phyloP scores from a whole-genome alignment of 202 grass and related monocot genomes.

The Carex arenaria region DNA sequence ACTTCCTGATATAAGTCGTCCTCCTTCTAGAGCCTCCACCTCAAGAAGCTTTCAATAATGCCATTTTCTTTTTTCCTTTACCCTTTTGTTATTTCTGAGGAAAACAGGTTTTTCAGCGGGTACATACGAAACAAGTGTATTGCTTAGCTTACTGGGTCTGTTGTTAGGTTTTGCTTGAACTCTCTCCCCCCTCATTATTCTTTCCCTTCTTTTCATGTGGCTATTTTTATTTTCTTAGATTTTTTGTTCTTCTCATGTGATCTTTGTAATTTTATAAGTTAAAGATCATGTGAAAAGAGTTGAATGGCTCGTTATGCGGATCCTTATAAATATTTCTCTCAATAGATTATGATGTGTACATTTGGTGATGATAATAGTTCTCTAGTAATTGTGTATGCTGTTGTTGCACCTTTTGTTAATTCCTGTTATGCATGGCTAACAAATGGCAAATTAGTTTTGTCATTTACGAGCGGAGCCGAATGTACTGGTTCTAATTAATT shows the following conservation, averaged over 20 bases:
- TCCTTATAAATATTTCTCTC: constrained; percentile 29
- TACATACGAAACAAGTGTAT: constrained; percentile 26
- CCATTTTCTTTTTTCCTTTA: background rate
- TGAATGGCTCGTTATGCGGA: constrained; percentile 30
- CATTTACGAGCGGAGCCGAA: background rate
- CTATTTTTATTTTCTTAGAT: constrained; percentile 40
- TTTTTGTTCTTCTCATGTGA: constrained; percentile 75
- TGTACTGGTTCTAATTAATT: background rate
- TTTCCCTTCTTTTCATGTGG: constrained; percentile 42
- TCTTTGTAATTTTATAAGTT: constrained; percentile 99
- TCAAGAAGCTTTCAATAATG: constrained; percentile 47
- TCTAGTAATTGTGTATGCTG: background rate
- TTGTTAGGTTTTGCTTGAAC: constrained; percentile 20
- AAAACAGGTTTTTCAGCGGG: constrained; percentile 15
- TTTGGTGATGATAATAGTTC: background rate
- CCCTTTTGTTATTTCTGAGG: constrained; percentile 15
- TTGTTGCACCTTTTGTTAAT: background rate
- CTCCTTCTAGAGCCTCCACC: constrained; percentile 57
- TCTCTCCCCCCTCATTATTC: background rate
- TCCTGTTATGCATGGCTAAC: background rate
- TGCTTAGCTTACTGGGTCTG: constrained; percentile 15
- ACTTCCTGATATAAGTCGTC: constrained; percentile 48
- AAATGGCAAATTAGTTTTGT: background rate
- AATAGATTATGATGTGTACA: constrained; percentile 53
- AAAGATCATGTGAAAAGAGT: constrained; percentile 75